A percentile compares a stretch with the other conserved stretches of the same genome.
Evolutionary conservation across 2,329 filamentous ascomycete genomes (phyloP).

Genomic region (Alternaria panax): DNA sequence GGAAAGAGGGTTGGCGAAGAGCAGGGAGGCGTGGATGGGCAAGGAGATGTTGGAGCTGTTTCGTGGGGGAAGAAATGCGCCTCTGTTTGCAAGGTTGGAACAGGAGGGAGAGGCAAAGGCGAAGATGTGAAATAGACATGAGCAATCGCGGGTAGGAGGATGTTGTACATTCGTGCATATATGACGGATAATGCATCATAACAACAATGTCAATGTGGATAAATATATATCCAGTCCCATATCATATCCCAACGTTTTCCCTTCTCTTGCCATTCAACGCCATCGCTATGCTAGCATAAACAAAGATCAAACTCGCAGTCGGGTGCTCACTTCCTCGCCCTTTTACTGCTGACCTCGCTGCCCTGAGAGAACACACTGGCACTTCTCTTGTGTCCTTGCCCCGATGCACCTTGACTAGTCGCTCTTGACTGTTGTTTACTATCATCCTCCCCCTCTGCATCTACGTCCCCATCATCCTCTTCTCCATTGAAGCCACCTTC

Average conservation of each 20-base stretch:
- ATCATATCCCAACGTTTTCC: neutral
- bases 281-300: slow-evolving; percentile 25
- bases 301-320: neutral
- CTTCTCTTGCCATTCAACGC: slow-evolving; percentile 12
- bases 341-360: slow-evolving; percentile 44
- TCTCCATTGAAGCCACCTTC: slow-evolving; percentile 41
- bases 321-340: slow-evolving; percentile 38
- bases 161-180: slow-evolving; percentile 3
- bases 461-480: slow-evolving; percentile 30
- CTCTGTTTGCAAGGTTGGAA: slow-evolving; percentile 41
- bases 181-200: neutral
- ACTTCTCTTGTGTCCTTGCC: slow-evolving; percentile 72
- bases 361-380: slow-evolving; percentile 77
- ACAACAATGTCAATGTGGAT: neutral
- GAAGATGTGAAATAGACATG: slow-evolving; percentile 25
- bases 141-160: neutral
- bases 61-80: slow-evolving; percentile 52
- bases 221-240: neutral
- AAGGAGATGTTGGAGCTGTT: slow-evolving; percentile 60
- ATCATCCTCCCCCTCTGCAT: slow-evolving; percentile 47
- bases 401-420: slow-evolving; percentile 28
- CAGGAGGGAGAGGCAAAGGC: slow-evolving; percentile 21
- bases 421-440: slow-evolving; percentile 39
- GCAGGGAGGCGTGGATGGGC: slow-evolving; percentile 57
- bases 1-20: slow-evolving; percentile 56